Evolutionary conservation across 2,329 filamentous ascomycete species (phyloP), one percentile per base, ranked within the genome.

Genomic region (Pseudopyricularia cyperi): DNA sequence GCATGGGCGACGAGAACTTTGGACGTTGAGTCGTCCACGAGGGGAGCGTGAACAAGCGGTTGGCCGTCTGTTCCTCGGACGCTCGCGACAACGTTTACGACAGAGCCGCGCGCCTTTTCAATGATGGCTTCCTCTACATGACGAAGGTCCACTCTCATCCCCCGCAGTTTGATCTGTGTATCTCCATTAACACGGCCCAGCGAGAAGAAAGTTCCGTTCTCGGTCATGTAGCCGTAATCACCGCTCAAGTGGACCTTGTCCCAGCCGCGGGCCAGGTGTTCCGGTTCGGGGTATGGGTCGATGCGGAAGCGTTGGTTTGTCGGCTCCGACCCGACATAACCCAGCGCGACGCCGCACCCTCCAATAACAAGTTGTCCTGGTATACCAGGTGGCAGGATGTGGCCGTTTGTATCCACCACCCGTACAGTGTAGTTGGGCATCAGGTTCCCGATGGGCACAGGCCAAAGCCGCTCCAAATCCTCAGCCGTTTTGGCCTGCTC

Each of bases 121-220:
- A 51, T 19, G 22, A 51, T 51, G 32, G 5, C 24, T 3, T 17
- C 28, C 14, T 44, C 50, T 5, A 51, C 42, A 15, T 51, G 9
- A 14, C 30, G 26, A 11, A 51, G 39, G 14, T 51, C 39, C 12
- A 51, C n/a, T 11, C 50, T 30, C 37, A 35, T 12, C 19, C 50
- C 50, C 8, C 50, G 50, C 32, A 51, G 33, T 17, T 51, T 51
- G 4, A 51, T 32, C 30, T 51, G 50, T 4, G 37, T 51, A 30
- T 51, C 50, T 2, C 39, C 50, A 2, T 9, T 17, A 17, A 51
- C 34, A 17, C 50, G 50, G 17, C 39, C 50, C 2, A 51, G 39
- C 37, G 34, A 33, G 15, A 47, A 28, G 4, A 34, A 46, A 9
- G 24, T 17, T 1, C 39, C 39, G 19, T 15, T 11, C 3, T 46